Evolutionary conservation across 371 early-diverging fungal species (phyloP).

Genomic region (Syncephalastrum racemosum): DNA sequence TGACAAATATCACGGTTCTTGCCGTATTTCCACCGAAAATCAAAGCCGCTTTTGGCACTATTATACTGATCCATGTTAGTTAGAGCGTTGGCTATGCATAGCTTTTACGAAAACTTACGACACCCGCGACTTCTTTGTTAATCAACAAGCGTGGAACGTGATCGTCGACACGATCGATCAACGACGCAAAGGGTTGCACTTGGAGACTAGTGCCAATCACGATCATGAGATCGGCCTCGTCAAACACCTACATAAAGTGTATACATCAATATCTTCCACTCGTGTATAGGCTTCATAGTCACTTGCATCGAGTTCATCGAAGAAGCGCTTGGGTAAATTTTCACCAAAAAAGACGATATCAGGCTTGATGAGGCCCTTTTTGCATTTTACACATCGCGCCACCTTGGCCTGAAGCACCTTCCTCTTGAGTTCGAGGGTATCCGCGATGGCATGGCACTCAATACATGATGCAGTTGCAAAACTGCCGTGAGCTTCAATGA

Average conservation of each 20-base stretch:
- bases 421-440: slow-evolving; percentile 36
- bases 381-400: slow-evolving; percentile 69
- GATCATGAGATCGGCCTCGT: slow-evolving; percentile 79
- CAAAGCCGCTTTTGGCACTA: slow-evolving; percentile 65
- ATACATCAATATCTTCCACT: not conserved
- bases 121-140: slow-evolving; percentile 82
- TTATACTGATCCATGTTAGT: slow-evolving; percentile 12
- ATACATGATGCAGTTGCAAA: slow-evolving; percentile 85
- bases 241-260: slow-evolving; percentile 55
- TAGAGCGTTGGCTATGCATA: not conserved
- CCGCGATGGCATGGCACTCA: slow-evolving; percentile 42
- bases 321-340: slow-evolving; percentile 78
- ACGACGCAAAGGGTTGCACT: slow-evolving; percentile 87
- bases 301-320: slow-evolving; percentile 49
- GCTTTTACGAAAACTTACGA: slow-evolving; percentile 23
- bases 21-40: slow-evolving; percentile 73
- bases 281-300: not conserved
- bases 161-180: slow-evolving; percentile 65
- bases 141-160: slow-evolving; percentile 84
- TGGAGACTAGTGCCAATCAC: slow-evolving; percentile 89
- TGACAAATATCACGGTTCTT: slow-evolving; percentile 74
- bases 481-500: slow-evolving; percentile 96
- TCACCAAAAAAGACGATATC: slow-evolving; percentile 97
- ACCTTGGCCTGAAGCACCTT: slow-evolving; percentile 57
- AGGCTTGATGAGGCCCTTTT: slow-evolving; percentile 79